Percentiles rank a stretch among this genome's conserved stretches.
Conservation (phyloP, 176 grass and related monocot species). For the Puccinellia tenuiflora region DNA sequence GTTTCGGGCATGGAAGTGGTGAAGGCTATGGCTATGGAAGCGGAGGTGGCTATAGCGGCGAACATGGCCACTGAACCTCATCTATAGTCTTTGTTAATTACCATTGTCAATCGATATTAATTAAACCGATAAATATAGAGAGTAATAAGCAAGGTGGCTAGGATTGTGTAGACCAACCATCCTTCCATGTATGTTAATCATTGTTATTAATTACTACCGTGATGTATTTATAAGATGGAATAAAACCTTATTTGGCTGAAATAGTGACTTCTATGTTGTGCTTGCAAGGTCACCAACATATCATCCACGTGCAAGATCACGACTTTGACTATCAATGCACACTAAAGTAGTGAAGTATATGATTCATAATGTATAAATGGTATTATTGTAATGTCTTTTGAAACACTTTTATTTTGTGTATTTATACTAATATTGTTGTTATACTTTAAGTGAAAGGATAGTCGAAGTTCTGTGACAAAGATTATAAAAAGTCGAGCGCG, state of each 20-base stretch:
- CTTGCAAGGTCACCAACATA: no score
- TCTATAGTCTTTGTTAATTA: background rate
- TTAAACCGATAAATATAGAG: background rate
- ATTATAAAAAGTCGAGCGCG: no score
- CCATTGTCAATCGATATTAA: background rate
- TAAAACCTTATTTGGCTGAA: background rate
- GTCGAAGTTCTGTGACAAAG: no score
- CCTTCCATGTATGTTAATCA: background rate
- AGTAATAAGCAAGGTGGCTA: background rate
- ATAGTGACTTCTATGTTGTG: background rate
- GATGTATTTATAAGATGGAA: background rate
- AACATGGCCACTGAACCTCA: slow-evolving; percentile 1
- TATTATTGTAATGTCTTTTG: no score
- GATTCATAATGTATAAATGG: no score
- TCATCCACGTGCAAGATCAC: no score
- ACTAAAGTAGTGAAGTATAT: no score
- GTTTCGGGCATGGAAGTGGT: background rate
- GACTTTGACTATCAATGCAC: no score
- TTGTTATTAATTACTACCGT: background rate
- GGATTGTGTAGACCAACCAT: background rate
- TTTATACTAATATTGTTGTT: no score
- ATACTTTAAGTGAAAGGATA: no score
- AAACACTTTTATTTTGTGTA: no score
- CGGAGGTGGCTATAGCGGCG: background rate
- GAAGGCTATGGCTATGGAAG: background rate